These are phyloP conservation scores for Megacollybia marginata DNA, from an alignment of 768 basidiomycete genomes.

Conservation along the genomic window DNA sequence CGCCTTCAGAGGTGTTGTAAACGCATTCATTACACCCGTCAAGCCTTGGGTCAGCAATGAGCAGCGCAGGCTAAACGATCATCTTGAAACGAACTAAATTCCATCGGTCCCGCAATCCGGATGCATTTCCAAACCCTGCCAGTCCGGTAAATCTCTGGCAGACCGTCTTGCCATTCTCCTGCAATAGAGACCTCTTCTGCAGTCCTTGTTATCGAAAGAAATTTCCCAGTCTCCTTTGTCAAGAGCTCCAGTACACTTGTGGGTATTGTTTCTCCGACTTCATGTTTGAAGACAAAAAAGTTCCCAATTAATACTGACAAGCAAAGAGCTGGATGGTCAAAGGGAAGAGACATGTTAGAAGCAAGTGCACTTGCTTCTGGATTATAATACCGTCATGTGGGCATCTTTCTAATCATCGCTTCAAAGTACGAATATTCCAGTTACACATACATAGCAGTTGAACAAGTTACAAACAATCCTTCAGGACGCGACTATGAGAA, in stretches of 20 bases:
- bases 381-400: no score
- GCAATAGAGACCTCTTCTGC: constrained; percentile 56
- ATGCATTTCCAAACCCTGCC: constrained; percentile 49
- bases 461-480: background rate
- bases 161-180: constrained; percentile 30
- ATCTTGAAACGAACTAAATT: constrained; percentile 36
- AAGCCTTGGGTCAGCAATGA: constrained; percentile 22
- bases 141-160: constrained; percentile 27
- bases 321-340: constrained; percentile 36
- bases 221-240: constrained; percentile 17
- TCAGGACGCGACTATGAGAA: constrained; percentile 29
- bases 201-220: constrained; percentile 54
- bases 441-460: background rate
- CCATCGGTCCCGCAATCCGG: constrained; percentile 60
- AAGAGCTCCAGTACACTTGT: constrained; percentile 24
- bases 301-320: constrained; percentile 35
- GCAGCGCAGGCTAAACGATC: background rate
- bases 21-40: constrained; percentile 48
- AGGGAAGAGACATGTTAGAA: constrained; percentile 32
- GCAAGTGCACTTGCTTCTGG: background rate
- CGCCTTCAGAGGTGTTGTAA: constrained; percentile 45
- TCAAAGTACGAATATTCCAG: background rate
- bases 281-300: constrained; percentile 40
- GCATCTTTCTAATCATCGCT: background rate
- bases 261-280: constrained; percentile 25